These are phyloP conservation scores for Vicia villosa DNA, from an alignment of 306 rosid genomes.

Conservation along the genomic window DNA sequence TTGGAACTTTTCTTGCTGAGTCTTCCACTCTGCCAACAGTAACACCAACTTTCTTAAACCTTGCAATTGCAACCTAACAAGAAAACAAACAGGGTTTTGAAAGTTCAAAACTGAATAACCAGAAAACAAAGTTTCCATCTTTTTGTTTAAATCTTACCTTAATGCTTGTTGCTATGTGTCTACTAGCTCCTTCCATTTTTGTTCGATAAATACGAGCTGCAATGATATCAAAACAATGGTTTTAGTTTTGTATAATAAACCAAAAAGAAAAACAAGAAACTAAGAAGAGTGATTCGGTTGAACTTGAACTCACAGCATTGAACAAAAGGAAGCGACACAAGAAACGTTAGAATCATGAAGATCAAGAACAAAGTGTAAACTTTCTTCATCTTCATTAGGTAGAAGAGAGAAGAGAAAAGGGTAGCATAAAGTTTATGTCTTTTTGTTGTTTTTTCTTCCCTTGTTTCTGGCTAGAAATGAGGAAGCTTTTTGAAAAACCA, in stretches of 20 bases:
- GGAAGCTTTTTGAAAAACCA: slow-evolving; percentile 22
- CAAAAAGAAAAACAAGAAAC: background rate
- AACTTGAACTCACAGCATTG: slow-evolving; percentile 46
- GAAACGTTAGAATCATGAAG: slow-evolving; percentile 38
- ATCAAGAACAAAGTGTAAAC: slow-evolving; percentile 30
- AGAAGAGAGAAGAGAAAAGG: no score
- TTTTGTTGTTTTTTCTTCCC: background rate
- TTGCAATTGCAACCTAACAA: slow-evolving; percentile 39
- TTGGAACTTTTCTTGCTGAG: slow-evolving; percentile 66
- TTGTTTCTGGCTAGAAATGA: slow-evolving; percentile 33
- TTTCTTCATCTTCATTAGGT: slow-evolving; percentile 29
- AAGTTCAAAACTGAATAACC: background rate
- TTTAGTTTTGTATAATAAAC: background rate
- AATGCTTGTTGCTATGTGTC: slow-evolving; percentile 20
- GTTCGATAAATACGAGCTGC: slow-evolving; percentile 41
- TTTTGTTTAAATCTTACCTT: slow-evolving; percentile 26
- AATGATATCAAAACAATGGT: slow-evolving; percentile 34
- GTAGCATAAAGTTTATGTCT: background rate
- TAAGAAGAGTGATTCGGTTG: background rate
- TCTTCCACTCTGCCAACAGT: slow-evolving; percentile 40
- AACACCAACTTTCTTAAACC: slow-evolving; percentile 39
- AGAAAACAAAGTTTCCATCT: slow-evolving; percentile 1
- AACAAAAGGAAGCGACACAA: slow-evolving; percentile 36
- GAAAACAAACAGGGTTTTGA: background rate
- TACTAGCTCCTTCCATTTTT: slow-evolving; percentile 26